Evolutionary conservation across 2,329 filamentous ascomycete genomes (phyloP), one percentile per base, ranked within the genome.

Genomic region (Colletotrichum filicis): DNA sequence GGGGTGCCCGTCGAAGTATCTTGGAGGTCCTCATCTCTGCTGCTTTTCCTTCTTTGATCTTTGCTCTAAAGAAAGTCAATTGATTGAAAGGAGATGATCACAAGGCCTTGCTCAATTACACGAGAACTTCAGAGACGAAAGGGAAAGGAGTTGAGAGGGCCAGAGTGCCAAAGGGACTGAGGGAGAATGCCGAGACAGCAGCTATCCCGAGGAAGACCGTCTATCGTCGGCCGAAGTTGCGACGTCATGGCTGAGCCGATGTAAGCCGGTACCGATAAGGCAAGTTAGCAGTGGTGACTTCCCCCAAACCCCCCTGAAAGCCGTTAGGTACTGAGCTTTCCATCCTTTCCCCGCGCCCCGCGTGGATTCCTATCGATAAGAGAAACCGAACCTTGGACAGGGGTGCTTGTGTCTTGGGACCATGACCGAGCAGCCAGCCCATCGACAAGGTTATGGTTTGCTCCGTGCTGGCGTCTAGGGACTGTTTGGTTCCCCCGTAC

Each of bases 221-320:
- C 70, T 73, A 71, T 30, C 60, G 49, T 73, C 71, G 71, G 71
- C 60, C 46, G 61, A 56, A 30, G 28, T 35, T 61, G 49, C 52
- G 74, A 79, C 76, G 76, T 77, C 77, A 77, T 74, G 57, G n/a
- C 77, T 82, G 79, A 81, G 81, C 81, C 81, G 81, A 82, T 74
- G 76, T 58, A 81, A 82, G 75, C 73, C 74, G 74, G 30, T 42
- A 42, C 37, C 16, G 37, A 42, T 42, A 42, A 42, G 37, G 37
- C 16, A 16, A 19, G 37, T 42, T 19, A 6, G 37, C 14, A 24
- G 1, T 11, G 28, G 30, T 46, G 35, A 55, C 60, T 6, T 26
- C 11, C 37, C 57, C 19, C 55, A 26, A 26, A 32, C 30, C 14
- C 35, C 37, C 32, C 52, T 30, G 24, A 55, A 6, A 26, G 52